Conservation (phyloP, 345 rosid species). For the Eutrema heterophyllum region DNA sequence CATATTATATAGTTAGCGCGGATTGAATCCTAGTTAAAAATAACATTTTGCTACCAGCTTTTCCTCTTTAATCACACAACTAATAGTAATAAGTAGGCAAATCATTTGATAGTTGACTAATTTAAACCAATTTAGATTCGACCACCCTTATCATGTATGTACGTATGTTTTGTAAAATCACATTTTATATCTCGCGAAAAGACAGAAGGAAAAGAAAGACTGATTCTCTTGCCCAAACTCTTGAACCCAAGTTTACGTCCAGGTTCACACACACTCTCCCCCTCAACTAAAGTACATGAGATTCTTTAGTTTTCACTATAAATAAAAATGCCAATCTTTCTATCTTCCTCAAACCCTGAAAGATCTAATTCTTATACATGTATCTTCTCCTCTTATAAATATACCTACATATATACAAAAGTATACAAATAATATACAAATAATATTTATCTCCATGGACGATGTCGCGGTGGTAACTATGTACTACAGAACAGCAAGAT, state of each 20-base stretch:
- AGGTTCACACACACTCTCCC: constrained; percentile 13
- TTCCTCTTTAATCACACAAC: not conserved
- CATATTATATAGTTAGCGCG: no score
- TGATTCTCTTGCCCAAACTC: constrained; percentile 9
- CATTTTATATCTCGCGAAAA: constrained; percentile 3
- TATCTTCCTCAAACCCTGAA: not conserved
- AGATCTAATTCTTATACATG: not conserved
- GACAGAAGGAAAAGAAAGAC: not conserved
- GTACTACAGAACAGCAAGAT: not conserved
- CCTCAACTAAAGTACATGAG: not conserved
- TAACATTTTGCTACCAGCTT: no score
- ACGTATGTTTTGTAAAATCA: not conserved
- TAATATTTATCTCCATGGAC: not conserved
- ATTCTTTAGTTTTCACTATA: constrained; percentile 17
- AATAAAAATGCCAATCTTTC: not conserved
- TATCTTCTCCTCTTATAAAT: not conserved
- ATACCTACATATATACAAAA: not conserved
- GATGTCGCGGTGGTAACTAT: not conserved
- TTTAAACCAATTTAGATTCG: not conserved
- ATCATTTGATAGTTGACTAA: not conserved
- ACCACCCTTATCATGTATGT: not conserved
- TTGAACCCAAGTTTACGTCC: constrained; percentile 21
- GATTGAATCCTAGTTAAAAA: no score
- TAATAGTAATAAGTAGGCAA: not conserved
- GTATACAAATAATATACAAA: not conserved